Evolutionary conservation across 192 early-diverging fungal genomes (phyloP), one percentile per base, ranked within the genome.

Genomic region (Coemansia sp.): DNA sequence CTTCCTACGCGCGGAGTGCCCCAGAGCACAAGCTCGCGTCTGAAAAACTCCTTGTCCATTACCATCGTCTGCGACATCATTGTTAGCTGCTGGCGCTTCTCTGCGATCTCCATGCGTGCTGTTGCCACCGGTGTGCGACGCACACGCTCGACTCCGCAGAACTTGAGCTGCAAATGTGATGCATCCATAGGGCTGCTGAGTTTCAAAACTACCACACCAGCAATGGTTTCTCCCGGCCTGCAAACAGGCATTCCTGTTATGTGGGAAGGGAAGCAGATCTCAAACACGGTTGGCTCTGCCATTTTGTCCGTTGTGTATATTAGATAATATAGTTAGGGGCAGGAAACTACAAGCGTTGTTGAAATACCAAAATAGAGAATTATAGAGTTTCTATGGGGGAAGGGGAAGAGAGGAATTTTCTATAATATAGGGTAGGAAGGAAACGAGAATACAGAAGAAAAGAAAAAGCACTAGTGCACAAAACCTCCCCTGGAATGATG

Each of bases 31-130:
- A 83, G 67, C 68, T 83, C 73, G 41, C 73, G 68, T 13, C 72
- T 76, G 58, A 78, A 83, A 49, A 83, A 83, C 76, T 83, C 80
- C 73, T 83, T 83, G 66, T 77, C 77, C 81, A 83, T 83, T 13
- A 78, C 69, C 76, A 78, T 76, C 37, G 68, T 66, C 16, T 77
- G 81, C 26, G 66, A 51, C 76, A 83, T 75, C 52, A 67, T 74
- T 5, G 81, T 78, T 21, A 63, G 63, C 67, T 74, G 73, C 49
- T 73, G 73, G 26, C 73, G 70, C 64, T 65, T 71, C 36, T 77
- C 72, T 0, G 67, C 18, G 15, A 54, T 45, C 45, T 75, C 71
- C 4, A 65, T 74, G 36, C 72, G 70, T 9, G 68, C 66, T 43
- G 65, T 32, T 55, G 73, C 64, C 1, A 83, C 81, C 0, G 81